These are phyloP conservation scores for Auricularia sp. DNA, from an alignment of 768 basidiomycete genomes.

Conservation along the genomic window DNA sequence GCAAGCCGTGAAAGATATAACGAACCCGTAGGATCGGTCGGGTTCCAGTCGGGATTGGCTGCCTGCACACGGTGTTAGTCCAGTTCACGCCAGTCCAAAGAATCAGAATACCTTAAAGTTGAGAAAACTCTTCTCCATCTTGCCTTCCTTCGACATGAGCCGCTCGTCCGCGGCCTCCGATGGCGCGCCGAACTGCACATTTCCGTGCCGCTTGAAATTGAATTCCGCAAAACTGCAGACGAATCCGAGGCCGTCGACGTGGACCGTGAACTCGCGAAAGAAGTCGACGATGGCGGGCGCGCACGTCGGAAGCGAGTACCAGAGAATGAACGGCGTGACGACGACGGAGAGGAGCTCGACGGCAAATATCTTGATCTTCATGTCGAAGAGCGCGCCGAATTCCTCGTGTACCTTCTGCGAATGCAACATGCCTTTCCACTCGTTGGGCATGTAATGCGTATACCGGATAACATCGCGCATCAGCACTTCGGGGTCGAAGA, in stretches of 20 bases:
- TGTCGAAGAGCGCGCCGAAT: constrained; percentile 86
- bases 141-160: constrained; percentile 82
- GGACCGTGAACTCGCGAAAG: constrained; percentile 95
- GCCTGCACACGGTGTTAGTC: constrained; percentile 36
- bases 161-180: constrained; percentile 54
- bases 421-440: constrained; percentile 85
- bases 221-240: constrained; percentile 98
- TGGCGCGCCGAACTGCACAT: constrained; percentile 87
- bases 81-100: neutral
- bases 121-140: constrained; percentile 98
- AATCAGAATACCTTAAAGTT: constrained; percentile 63
- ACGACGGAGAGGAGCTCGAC: constrained; percentile 88
- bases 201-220: constrained; percentile 91
- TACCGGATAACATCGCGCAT: constrained; percentile 88
- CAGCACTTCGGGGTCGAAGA: constrained; percentile 88
- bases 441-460: constrained; percentile 92
- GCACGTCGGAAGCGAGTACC: constrained; percentile 84
- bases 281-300: constrained; percentile 92
- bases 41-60: constrained; percentile 93
- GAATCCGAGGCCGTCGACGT: constrained; percentile 92
- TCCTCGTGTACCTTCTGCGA: constrained; percentile 85
- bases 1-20: constrained; percentile 82
- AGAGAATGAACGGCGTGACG: constrained; percentile 87
- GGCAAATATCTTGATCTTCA: constrained; percentile 81
- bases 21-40: constrained; percentile 82